Evolutionary conservation across 2,329 filamentous ascomycete genomes (phyloP).

Genomic region (Xylariaceae sp.): DNA sequence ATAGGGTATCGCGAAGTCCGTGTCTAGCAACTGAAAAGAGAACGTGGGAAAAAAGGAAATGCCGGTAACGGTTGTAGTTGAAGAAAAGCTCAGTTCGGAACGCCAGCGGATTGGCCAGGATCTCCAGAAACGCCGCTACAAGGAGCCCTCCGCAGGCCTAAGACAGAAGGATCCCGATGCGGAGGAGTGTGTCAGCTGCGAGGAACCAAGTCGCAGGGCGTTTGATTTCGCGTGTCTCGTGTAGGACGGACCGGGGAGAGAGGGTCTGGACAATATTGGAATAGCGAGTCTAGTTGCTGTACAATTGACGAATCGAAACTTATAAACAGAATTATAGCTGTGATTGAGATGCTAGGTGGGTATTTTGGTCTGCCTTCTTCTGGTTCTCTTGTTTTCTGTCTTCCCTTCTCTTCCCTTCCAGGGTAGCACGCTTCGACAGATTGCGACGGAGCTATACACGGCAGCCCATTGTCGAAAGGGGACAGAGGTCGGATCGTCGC

Average conservation of each 20-base stretch:
- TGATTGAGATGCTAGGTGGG: slow-evolving; percentile 7
- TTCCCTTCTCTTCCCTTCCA: slow-evolving; percentile 24
- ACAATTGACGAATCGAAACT: slow-evolving; percentile 22
- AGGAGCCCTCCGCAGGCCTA: slow-evolving; percentile 26
- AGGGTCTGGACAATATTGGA: slow-evolving; percentile 22
- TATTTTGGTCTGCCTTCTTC: slow-evolving; percentile 12
- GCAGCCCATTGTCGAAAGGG: slow-evolving; percentile 40
- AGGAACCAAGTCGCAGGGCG: slow-evolving; percentile 28
- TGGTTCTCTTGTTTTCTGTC: slow-evolving; percentile 7
- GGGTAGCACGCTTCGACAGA: slow-evolving; percentile 33
- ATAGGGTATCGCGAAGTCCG: slow-evolving; percentile 44
- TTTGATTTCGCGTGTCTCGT: slow-evolving; percentile 27
- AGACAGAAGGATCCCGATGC: slow-evolving; percentile 24
- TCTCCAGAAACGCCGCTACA: slow-evolving; percentile 34
- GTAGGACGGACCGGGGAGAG: slow-evolving; percentile 18
- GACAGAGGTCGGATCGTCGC: slow-evolving; percentile 31
- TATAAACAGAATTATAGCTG: slow-evolving; percentile 21
- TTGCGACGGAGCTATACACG: slow-evolving; percentile 42
- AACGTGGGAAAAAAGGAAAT: slow-evolving; percentile 33
- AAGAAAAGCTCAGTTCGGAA: slow-evolving; percentile 32
- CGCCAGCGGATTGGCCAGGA: slow-evolving; percentile 30
- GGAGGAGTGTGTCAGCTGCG: slow-evolving; percentile 27
- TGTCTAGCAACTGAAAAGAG: slow-evolving; percentile 40
- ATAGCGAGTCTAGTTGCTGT: slow-evolving; percentile 28
- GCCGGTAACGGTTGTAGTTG: slow-evolving; percentile 32